Percentiles rank a stretch among this genome's conserved stretches.
Conservation (phyloP, 192 early-diverging fungal species). For the Umbelopsis ramanniana region DNA sequence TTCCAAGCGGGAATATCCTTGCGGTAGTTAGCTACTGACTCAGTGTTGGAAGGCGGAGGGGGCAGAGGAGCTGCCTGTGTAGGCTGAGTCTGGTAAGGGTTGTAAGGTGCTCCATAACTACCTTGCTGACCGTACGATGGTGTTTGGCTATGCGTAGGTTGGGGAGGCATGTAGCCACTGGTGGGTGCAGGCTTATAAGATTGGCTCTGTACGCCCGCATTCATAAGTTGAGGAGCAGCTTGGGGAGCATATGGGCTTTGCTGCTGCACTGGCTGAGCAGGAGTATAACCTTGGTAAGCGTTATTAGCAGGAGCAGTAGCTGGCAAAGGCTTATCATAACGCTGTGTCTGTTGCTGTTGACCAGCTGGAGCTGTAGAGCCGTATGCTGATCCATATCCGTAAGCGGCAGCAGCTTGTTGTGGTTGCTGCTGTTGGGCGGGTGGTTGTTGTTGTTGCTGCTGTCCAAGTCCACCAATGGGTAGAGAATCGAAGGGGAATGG, state of each 20-base stretch:
- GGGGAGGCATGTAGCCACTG: not conserved
- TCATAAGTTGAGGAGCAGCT: not conserved
- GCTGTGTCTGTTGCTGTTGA: slow-evolving; percentile 19
- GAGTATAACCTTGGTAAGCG: slow-evolving; percentile 29
- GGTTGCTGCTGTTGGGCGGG: slow-evolving; percentile 29
- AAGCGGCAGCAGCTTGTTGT: slow-evolving; percentile 19
- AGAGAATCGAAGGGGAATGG: slow-evolving; percentile 68
- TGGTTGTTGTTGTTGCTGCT: slow-evolving; percentile 33
- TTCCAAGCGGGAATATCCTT: slow-evolving; percentile 59
- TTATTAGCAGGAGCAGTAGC: not conserved
- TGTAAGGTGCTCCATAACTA: slow-evolving; percentile 8
- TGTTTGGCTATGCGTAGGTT: slow-evolving; percentile 11
- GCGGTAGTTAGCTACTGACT: slow-evolving; percentile 3
- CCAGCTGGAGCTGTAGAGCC: slow-evolving; percentile 35
- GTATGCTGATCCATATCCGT: slow-evolving; percentile 6
- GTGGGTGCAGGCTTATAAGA: slow-evolving; percentile 1
- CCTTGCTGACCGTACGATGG: not conserved
- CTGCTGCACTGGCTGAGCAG: not conserved
- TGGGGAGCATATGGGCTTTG: slow-evolving; percentile 3
- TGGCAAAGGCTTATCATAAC: slow-evolving; percentile 6
- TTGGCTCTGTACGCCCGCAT: slow-evolving; percentile 1
- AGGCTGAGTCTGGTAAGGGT: slow-evolving; percentile 24
- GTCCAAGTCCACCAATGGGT: slow-evolving; percentile 46
- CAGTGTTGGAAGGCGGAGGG: slow-evolving; percentile 12
- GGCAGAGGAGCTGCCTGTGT: not conserved